A percentile compares a stretch with the other conserved stretches of the same genome.
These are phyloP conservation scores for Mentha longifolia DNA, from an alignment of 257 asterid genomes.

Conservation along the genomic window DNA sequence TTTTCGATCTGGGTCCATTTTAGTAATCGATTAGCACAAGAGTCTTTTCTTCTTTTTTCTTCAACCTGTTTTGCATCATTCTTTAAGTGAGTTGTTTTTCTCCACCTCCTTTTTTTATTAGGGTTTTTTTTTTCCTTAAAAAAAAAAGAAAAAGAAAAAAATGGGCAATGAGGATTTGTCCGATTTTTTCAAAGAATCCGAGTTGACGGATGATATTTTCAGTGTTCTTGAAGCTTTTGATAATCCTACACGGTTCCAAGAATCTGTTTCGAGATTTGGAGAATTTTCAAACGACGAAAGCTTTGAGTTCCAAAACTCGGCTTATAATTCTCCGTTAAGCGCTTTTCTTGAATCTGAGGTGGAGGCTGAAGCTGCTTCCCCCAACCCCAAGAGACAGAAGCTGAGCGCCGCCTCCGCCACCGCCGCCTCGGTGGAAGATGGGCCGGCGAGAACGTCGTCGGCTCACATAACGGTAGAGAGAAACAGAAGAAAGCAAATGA, in stretches of 20 bases:
- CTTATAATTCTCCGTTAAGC: conserved; percentile 34
- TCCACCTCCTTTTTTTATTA: neutral
- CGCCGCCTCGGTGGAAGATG: conserved; percentile 44
- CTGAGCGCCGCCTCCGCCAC: conserved; percentile 10
- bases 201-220: conserved; percentile 68
- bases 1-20: conserved; percentile 23
- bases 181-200: conserved; percentile 50
- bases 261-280: conserved; percentile 26
- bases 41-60: neutral
- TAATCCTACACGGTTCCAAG: conserved; percentile 33
- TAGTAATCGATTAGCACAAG: neutral
- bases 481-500: conserved; percentile 88
- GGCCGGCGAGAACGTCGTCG: conserved; percentile 38
- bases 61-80: neutral
- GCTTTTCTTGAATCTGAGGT: conserved; percentile 46
- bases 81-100: neutral
- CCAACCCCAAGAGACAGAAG: conserved; percentile 59
- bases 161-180: conserved; percentile 56
- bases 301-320: conserved; percentile 54
- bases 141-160: neutral
- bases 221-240: conserved; percentile 70
- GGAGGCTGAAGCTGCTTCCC: conserved; percentile 41
- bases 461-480: conserved; percentile 83
- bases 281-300: conserved; percentile 32
- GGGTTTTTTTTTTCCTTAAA: conserved; percentile 7